Evolutionary conservation across 257 asterid species (phyloP).

Genomic region (Rauvolfia tetraphylla): DNA sequence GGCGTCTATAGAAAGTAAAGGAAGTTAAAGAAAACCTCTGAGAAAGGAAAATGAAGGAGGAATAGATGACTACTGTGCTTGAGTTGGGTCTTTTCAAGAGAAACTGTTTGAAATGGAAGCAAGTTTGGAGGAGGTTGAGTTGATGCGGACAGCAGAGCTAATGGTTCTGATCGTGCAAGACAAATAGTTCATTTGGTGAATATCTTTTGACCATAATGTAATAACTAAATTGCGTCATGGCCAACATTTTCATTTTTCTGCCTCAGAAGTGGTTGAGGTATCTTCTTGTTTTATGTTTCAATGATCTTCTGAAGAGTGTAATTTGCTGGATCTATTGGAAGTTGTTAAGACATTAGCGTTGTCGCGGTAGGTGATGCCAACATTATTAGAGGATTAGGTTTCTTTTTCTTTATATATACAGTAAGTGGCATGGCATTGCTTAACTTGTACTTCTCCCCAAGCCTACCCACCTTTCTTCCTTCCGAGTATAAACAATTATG

Average conservation of each 20-base stretch:
- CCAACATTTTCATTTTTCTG: background rate
- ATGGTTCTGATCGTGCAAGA: background rate
- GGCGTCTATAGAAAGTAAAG: background rate
- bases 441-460: background rate
- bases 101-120: constrained; percentile 3
- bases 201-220: constrained; percentile 2
- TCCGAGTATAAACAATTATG: no score
- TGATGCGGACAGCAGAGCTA: background rate
- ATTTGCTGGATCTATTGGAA: background rate
- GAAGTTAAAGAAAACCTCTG: background rate
- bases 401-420: no score
- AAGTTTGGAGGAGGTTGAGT: background rate
- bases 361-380: constrained; percentile 6
- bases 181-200: background rate
- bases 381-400: background rate
- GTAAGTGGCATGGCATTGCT: constrained; percentile 3
- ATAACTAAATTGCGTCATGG: background rate
- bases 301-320: background rate
- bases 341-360: constrained; percentile 7
- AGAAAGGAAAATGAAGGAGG: background rate
- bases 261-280: constrained; percentile 1
- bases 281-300: background rate
- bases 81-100: background rate
- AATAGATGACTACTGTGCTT: background rate
- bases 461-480: no score